A percentile compares a stretch with the other conserved stretches of the same genome.
These are phyloP conservation scores for Hymenoscyphus infarciens DNA, from an alignment of 2,329 filamentous ascomycete species.

Conservation along the genomic window DNA sequence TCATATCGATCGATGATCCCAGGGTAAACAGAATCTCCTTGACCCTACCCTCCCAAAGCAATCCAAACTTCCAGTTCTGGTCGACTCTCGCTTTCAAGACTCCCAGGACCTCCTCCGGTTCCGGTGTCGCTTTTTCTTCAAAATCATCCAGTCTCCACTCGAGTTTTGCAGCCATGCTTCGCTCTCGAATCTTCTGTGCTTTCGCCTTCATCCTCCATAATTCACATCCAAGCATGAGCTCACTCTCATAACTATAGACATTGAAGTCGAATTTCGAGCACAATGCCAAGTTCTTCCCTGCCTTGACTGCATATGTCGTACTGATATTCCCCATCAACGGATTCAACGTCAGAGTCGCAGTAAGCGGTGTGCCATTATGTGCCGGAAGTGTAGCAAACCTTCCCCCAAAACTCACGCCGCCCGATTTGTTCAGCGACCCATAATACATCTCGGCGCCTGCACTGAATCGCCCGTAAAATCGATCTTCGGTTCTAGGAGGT, in stretches of 20 bases:
- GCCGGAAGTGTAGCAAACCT: conserved; percentile 84
- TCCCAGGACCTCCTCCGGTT: conserved; percentile 69
- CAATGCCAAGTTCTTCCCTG: conserved; percentile 76
- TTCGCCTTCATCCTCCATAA: conserved; percentile 67
- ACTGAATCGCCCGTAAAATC: conserved; percentile 77
- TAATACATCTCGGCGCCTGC: conserved; percentile 94
- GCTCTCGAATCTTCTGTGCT: conserved; percentile 33
- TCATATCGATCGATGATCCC: conserved; percentile 80
- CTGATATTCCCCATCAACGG: conserved; percentile 92
- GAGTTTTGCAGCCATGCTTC: conserved; percentile 53
- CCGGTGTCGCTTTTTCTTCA: conserved; percentile 26
- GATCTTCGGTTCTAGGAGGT: conserved; percentile 44
- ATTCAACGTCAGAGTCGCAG: conserved; percentile 88
- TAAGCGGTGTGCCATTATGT: conserved; percentile 83
- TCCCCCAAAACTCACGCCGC: conserved; percentile 82
- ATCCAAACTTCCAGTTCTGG: conserved; percentile 78
- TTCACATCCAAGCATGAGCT: conserved; percentile 87
- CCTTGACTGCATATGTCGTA: conserved; percentile 87
- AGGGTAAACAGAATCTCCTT: conserved; percentile 92
- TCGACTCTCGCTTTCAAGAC: conserved; percentile 88
- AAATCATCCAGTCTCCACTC: conserved; percentile 46
- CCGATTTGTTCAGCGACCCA: conserved; percentile 88
- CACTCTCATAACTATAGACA: conserved; percentile 95
- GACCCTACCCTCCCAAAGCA: conserved; percentile 89
- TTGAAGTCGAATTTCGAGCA: conserved; percentile 96